Conservation (phyloP, 1,284 basidiomycete genomes). For the Psilocybe mexicana region DNA sequence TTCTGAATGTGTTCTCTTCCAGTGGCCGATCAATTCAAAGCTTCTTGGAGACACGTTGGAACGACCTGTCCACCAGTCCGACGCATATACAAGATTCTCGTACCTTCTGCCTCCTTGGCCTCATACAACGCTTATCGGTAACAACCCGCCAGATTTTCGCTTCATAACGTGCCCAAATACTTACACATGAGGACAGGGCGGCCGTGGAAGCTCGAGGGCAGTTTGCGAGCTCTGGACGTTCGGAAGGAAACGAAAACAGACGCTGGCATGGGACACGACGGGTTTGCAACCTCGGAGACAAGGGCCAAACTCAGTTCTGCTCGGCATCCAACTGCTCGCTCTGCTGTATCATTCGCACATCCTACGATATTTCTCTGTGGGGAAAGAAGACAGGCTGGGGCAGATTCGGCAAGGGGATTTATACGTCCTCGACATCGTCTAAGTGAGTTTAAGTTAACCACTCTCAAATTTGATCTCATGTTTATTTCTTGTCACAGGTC, state of each 20-base stretch:
- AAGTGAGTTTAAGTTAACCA: slow-evolving; percentile 40
- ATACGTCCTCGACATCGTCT: slow-evolving; percentile 60
- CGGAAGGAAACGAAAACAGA: slow-evolving; percentile 62
- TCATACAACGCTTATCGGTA: slow-evolving; percentile 62
- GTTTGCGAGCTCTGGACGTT: slow-evolving; percentile 49
- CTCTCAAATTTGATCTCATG: not conserved
- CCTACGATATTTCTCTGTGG: slow-evolving; percentile 58
- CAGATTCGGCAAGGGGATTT: slow-evolving; percentile 62
- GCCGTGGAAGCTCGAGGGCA: slow-evolving; percentile 58
- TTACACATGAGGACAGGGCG: slow-evolving; percentile 20
- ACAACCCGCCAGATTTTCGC: slow-evolving; percentile 7
- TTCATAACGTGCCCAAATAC: not conserved
- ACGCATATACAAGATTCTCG: slow-evolving; percentile 61
- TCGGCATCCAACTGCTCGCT: slow-evolving; percentile 53
- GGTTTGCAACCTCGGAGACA: slow-evolving; percentile 63
- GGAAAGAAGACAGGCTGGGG: slow-evolving; percentile 70
- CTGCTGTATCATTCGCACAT: slow-evolving; percentile 59
- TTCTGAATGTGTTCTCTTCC: slow-evolving; percentile 1
- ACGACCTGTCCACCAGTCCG: slow-evolving; percentile 53
- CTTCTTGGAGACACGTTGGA: slow-evolving; percentile 62
- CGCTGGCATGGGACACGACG: slow-evolving; percentile 58
- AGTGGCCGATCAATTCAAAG: slow-evolving; percentile 66
- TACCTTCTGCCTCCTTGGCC: slow-evolving; percentile 43
- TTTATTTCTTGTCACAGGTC: slow-evolving; percentile 36
- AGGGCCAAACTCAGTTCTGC: slow-evolving; percentile 55